phyloP scores from a whole-genome alignment of 2,329 filamentous ascomycete genomes.

The Epichloe coenophiala region DNA sequence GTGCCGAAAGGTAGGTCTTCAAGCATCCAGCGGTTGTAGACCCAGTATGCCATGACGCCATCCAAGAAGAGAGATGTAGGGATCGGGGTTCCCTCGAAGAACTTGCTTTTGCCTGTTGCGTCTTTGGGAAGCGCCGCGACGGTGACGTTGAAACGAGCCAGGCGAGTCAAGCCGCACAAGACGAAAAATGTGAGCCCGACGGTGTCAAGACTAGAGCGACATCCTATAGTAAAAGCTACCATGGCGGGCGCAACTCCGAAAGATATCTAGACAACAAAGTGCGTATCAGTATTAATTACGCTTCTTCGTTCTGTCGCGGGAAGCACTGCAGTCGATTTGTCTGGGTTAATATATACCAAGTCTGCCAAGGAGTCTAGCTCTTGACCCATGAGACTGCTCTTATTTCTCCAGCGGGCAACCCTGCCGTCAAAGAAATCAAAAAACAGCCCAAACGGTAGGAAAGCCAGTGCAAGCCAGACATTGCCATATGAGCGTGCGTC shows the following conservation, averaged over 20 bases:
- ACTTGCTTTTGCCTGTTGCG: conserved; percentile 76
- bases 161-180: conserved; percentile 80
- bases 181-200: conserved; percentile 75
- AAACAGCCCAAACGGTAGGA: conserved; percentile 88
- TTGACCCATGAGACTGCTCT: conserved; percentile 95
- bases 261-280: conserved; percentile 55
- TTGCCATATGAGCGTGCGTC: conserved; percentile 51
- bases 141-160: conserved; percentile 96
- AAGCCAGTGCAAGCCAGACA: conserved; percentile 69
- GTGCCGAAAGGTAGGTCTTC: conserved; percentile 67
- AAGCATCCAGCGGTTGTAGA: conserved; percentile 65
- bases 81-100: conserved; percentile 95
- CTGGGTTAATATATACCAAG: conserved; percentile 45
- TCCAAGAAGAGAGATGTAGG: conserved; percentile 77
- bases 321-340: background rate
- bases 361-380: conserved; percentile 94
- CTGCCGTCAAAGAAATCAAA: conserved; percentile 98
- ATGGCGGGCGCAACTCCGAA: conserved; percentile 86
- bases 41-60: conserved; percentile 79
- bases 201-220: conserved; percentile 76
- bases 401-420: conserved; percentile 90
- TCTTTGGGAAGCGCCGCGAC: conserved; percentile 84
- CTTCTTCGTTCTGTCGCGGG: background rate
- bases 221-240: conserved; percentile 75
- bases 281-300: conserved; percentile 1